These are phyloP conservation scores for Penicilliopsis zonata DNA, from an alignment of 495 filamentous ascomycete species.

Conservation along the genomic window DNA sequence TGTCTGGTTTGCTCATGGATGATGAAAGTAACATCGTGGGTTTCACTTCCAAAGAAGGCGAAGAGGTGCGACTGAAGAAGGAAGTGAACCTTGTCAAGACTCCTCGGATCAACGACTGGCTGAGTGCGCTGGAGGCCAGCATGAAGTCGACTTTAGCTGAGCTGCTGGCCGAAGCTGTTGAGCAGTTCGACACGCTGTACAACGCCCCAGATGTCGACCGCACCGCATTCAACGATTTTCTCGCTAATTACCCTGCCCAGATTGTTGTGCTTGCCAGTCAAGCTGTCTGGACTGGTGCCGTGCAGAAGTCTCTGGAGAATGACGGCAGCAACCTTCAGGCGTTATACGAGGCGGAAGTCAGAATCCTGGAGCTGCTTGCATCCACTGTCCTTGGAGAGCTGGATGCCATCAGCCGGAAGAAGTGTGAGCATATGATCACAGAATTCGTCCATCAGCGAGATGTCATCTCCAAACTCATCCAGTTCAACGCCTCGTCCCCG, in stretches of 20 bases:
- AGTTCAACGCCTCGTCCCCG: constrained; percentile 59
- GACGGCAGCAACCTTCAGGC: constrained; percentile 54
- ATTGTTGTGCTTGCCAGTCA: constrained; percentile 95
- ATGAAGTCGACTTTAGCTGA: constrained; percentile 95
- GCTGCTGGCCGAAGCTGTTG: constrained; percentile 72
- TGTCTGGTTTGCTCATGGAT: constrained; percentile 82
- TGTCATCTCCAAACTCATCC: constrained; percentile 69
- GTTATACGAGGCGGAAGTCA: constrained; percentile 64
- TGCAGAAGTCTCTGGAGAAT: constrained; percentile 59
- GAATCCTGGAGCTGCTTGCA: constrained; percentile 71
- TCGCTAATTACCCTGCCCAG: constrained; percentile 76
- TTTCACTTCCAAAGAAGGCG: constrained; percentile 91
- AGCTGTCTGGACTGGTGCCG: constrained; percentile 78
- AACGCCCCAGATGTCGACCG: constrained; percentile 50
- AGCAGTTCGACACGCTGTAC: constrained; percentile 59
- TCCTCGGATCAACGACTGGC: constrained; percentile 96
- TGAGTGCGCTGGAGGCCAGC: constrained; percentile 75
- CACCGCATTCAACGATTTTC: constrained; percentile 59
- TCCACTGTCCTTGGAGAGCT: constrained; percentile 83
- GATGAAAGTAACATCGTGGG: constrained; percentile 80
- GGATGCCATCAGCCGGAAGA: constrained; percentile 76
- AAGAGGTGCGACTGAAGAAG: constrained; percentile 75
- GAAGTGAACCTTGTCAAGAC: constrained; percentile 86
- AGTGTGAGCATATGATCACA: constrained; percentile 97
- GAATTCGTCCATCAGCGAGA: constrained; percentile 97